A percentile compares a stretch with the other conserved stretches of the same genome.
Evolutionary conservation across 1,284 basidiomycete genomes (phyloP).

Genomic region (Irpex lacteus): DNA sequence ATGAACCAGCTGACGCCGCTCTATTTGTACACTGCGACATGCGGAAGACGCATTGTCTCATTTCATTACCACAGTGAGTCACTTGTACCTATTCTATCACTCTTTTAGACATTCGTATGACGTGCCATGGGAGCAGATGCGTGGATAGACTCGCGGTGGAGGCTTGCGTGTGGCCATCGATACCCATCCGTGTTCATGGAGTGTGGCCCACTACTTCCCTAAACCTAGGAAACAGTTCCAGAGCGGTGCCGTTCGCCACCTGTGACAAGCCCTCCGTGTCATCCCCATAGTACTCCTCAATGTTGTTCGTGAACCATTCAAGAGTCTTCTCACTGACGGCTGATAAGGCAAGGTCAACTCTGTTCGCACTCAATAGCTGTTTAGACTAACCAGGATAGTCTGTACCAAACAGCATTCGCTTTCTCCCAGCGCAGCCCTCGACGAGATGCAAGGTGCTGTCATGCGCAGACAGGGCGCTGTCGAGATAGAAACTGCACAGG

Average conservation of each 20-base stretch:
- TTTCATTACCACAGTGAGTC: not conserved
- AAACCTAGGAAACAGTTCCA: conserved; percentile 44
- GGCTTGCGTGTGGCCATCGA: not conserved
- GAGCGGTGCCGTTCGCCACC: conserved; percentile 39
- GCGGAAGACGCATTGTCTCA: not conserved
- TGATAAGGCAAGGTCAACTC: conserved; percentile 22
- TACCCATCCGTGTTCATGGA: not conserved
- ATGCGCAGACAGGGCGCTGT: conserved; percentile 62
- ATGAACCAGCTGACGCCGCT: not conserved
- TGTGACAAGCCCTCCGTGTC: conserved; percentile 10
- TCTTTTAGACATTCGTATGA: not conserved
- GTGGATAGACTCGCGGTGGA: not conserved
- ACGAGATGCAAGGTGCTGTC: conserved; percentile 47
- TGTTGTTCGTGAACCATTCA: conserved; percentile 54
- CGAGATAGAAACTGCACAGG: conserved; percentile 68
- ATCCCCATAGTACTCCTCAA: conserved; percentile 43
- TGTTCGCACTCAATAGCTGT: not conserved
- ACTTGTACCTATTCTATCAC: not conserved
- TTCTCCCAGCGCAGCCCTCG: conserved; percentile 43
- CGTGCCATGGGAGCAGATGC: not conserved
- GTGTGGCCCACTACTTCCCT: not conserved
- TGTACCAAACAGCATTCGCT: conserved; percentile 63
- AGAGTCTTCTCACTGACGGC: conserved; percentile 56
- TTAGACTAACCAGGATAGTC: conserved; percentile 62
- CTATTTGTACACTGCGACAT: not conserved